Conservation (phyloP, 2,329 filamentous ascomycete genomes). For the Fusarium compactum region DNA sequence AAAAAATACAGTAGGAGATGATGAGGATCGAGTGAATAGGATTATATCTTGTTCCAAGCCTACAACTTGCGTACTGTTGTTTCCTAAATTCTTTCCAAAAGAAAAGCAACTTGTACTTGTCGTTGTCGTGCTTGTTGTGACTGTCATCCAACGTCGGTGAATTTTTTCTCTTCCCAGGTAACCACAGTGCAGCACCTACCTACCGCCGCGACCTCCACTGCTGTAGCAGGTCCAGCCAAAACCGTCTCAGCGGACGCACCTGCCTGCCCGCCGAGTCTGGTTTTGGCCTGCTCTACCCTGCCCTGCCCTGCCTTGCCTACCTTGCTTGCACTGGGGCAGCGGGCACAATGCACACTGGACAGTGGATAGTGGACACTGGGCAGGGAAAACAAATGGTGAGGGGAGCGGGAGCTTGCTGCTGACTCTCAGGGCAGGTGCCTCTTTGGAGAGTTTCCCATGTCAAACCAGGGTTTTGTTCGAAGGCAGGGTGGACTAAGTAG, state of each 20-base stretch:
- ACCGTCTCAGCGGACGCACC: conserved; percentile 30
- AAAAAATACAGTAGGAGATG: background rate
- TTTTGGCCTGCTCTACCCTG: background rate
- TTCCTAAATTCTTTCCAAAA: background rate
- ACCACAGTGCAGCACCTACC: background rate
- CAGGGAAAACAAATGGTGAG: conserved; percentile 15
- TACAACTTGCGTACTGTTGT: background rate
- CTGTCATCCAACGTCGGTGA: background rate
- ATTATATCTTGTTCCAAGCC: background rate
- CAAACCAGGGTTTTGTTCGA: conserved; percentile 17
- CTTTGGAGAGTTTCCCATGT: conserved; percentile 27
- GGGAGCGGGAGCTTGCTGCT: conserved; percentile 38
- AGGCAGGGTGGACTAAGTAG: conserved; percentile 10
- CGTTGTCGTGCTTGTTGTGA: background rate
- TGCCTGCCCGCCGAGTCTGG: conserved; percentile 13
- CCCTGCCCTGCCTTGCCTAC: background rate
- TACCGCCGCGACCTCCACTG: background rate
- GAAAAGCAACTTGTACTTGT: background rate
- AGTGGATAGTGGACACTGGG: background rate
- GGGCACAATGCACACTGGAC: background rate
- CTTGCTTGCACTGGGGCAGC: background rate
- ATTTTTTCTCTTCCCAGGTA: background rate
- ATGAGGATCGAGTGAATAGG: background rate
- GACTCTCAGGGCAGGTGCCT: conserved; percentile 39
- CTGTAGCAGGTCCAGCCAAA: conserved; percentile 28